These are phyloP conservation scores for Pyrus pyrifolia DNA, from an alignment of 306 rosid genomes.

Conservation along the genomic window DNA sequence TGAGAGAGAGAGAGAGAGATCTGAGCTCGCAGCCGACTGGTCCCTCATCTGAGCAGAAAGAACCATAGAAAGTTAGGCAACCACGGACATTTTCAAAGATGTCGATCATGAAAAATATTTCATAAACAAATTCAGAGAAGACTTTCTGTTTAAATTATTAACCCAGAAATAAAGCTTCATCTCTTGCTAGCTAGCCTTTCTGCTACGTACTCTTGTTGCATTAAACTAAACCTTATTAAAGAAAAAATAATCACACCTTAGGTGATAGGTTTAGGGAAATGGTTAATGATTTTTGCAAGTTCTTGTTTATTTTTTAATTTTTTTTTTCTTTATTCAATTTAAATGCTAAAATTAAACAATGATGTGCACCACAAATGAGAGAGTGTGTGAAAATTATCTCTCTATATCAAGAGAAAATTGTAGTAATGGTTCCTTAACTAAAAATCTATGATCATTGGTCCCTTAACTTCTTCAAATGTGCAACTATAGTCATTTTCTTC, in stretches of 20 bases:
- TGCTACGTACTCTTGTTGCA: not conserved
- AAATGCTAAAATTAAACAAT: too few relatives aligned
- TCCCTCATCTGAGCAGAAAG: not conserved
- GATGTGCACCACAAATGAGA: too few relatives aligned
- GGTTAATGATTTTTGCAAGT: not conserved
- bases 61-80: conserved; percentile 13
- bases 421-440: too few relatives aligned
- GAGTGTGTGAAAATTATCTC: not conserved
- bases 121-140: too few relatives aligned
- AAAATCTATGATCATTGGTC: too few relatives aligned
- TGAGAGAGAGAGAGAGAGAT: too few relatives aligned
- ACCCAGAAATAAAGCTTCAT: not conserved
- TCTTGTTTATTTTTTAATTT: not conserved
- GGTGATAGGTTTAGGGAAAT: not conserved
- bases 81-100: not conserved
- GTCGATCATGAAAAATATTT: not conserved
- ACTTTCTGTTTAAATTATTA: not conserved
- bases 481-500: too few relatives aligned
- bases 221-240: not conserved
- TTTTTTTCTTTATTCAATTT: too few relatives aligned
- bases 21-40: conserved; percentile 20
- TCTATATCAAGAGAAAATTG: too few relatives aligned
- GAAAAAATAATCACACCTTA: not conserved
- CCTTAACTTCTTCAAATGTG: too few relatives aligned
- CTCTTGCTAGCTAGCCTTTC: not conserved